These are phyloP conservation scores for Adiantum capillusveneris DNA, from an alignment of 75 land plant genomes.

Conservation along the genomic window DNA sequence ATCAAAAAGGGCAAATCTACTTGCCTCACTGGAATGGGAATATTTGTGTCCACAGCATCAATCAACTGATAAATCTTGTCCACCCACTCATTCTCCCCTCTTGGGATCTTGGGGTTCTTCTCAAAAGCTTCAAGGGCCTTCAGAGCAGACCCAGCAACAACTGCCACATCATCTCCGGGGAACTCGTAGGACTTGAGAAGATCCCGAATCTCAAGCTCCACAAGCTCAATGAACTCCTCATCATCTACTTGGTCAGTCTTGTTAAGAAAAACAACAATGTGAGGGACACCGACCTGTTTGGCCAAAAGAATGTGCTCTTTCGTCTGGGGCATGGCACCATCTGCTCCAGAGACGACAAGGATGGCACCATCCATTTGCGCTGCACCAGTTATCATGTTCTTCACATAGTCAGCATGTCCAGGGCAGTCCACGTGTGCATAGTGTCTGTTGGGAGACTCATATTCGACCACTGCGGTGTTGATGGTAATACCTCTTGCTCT, in stretches of 20 bases:
- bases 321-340: slow-evolving; percentile 40
- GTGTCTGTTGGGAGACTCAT: slow-evolving; percentile 83
- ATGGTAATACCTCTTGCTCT: slow-evolving; percentile 86
- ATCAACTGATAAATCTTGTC: slow-evolving; percentile 81
- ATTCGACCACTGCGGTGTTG: slow-evolving; percentile 92
- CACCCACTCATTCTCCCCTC: slow-evolving; percentile 56
- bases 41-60: slow-evolving; percentile 79
- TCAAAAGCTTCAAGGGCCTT: slow-evolving; percentile 17
- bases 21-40: slow-evolving; percentile 75
- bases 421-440: slow-evolving; percentile 70
- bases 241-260: slow-evolving; percentile 29
- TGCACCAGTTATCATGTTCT: slow-evolving; percentile 36
- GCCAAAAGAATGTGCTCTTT: slow-evolving; percentile 36
- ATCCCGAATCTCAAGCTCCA: slow-evolving; percentile 35
- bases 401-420: slow-evolving; percentile 32
- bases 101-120: slow-evolving; percentile 12
- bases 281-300: slow-evolving; percentile 34
- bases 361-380: slow-evolving; percentile 40
- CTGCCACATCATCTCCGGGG: slow-evolving; percentile 30
- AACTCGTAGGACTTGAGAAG: slow-evolving; percentile 26
- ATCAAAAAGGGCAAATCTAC: slow-evolving; percentile 76
- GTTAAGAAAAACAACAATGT: slow-evolving; percentile 39
- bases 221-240: slow-evolving; percentile 23
- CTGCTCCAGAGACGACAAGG: slow-evolving; percentile 30
- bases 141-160: slow-evolving; percentile 27